Percentiles rank a stretch among this genome's conserved stretches.
These are phyloP conservation scores for Podospora comata DNA, from an alignment of 495 filamentous ascomycete genomes.

Conservation along the genomic window DNA sequence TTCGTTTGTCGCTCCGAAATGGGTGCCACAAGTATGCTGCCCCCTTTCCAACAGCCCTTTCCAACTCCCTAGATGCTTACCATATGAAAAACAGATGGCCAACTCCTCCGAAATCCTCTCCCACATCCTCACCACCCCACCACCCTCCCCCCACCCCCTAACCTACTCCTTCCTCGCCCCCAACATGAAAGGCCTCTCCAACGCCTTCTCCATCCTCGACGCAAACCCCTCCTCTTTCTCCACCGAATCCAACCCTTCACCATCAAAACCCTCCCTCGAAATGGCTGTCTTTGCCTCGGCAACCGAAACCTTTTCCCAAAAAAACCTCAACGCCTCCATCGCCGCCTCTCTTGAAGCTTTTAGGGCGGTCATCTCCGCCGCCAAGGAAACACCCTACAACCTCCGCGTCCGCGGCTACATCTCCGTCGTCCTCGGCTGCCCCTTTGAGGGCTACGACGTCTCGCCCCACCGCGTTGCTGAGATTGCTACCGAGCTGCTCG, in stretches of 20 bases:
- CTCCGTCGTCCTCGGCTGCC: slow-evolving; percentile 89
- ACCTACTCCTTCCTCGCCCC: slow-evolving; percentile 93
- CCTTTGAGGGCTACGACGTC: slow-evolving; percentile 86
- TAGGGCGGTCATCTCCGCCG: slow-evolving; percentile 67
- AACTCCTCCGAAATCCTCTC: slow-evolving; percentile 81
- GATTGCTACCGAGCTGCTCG: slow-evolving; percentile 75
- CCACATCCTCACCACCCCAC: slow-evolving; percentile 66
- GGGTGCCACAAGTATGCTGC: slow-evolving; percentile 82
- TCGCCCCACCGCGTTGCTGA: slow-evolving; percentile 75
- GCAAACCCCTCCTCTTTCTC: slow-evolving; percentile 39
- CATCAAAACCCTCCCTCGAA: slow-evolving; percentile 55
- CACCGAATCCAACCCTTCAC: slow-evolving; percentile 29
- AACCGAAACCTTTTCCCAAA: slow-evolving; percentile 84
- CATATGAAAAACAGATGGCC: slow-evolving; percentile 65
- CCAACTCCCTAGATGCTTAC: slow-evolving; percentile 13
- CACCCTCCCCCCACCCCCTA: slow-evolving; percentile 61
- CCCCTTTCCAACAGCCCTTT: not conserved
- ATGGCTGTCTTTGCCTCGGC: slow-evolving; percentile 91
- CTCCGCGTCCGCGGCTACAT: slow-evolving; percentile 89
- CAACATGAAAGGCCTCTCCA: slow-evolving; percentile 72
- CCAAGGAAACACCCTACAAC: slow-evolving; percentile 53
- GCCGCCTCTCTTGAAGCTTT: slow-evolving; percentile 75
- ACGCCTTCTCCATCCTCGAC: slow-evolving; percentile 47
- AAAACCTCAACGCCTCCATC: slow-evolving; percentile 89
- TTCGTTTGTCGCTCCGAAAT: slow-evolving; percentile 93